phyloP scores from a whole-genome alignment of 495 filamentous ascomycete genomes.

The Neurospora sp. region DNA sequence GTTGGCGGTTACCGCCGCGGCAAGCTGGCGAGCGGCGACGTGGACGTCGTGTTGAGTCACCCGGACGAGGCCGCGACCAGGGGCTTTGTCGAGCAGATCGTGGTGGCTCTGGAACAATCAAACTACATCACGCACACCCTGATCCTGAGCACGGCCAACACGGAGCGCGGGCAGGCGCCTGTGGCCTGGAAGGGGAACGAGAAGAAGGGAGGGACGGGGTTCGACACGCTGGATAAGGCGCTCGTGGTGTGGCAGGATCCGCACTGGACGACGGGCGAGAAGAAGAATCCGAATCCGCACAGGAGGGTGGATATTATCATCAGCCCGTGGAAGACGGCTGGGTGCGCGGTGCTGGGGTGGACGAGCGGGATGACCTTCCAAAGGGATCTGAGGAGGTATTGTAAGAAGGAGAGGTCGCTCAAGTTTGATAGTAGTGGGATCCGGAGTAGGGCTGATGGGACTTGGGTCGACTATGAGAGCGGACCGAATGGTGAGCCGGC shows the following conservation, averaged over 20 bases:
- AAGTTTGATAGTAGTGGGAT: constrained; percentile 92
- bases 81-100: constrained; percentile 55
- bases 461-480: constrained; percentile 52
- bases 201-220: constrained; percentile 41
- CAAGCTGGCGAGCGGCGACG: constrained; percentile 63
- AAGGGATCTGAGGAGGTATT: constrained; percentile 71
- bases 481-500: constrained; percentile 28
- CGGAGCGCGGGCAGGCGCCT: constrained; percentile 60
- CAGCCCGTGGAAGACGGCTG: constrained; percentile 74
- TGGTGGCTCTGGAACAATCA: constrained; percentile 55
- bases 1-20: constrained; percentile 83
- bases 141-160: constrained; percentile 51
- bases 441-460: constrained; percentile 51
- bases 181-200: constrained; percentile 36
- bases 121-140: constrained; percentile 78
- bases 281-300: constrained; percentile 63
- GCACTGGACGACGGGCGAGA: constrained; percentile 29
- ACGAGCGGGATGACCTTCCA: constrained; percentile 82
- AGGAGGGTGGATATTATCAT: constrained; percentile 91
- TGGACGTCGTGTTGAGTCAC: constrained; percentile 79
- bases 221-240: constrained; percentile 84
- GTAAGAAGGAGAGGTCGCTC: constrained; percentile 58
- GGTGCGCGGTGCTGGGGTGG: constrained; percentile 85
- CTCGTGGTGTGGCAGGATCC: constrained; percentile 89
- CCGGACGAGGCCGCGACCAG: constrained; percentile 55